Evolutionary conservation across 2,329 filamentous ascomycete genomes (phyloP), one percentile per base, ranked within the genome.

Genomic region (Emydomyces testavorans): DNA sequence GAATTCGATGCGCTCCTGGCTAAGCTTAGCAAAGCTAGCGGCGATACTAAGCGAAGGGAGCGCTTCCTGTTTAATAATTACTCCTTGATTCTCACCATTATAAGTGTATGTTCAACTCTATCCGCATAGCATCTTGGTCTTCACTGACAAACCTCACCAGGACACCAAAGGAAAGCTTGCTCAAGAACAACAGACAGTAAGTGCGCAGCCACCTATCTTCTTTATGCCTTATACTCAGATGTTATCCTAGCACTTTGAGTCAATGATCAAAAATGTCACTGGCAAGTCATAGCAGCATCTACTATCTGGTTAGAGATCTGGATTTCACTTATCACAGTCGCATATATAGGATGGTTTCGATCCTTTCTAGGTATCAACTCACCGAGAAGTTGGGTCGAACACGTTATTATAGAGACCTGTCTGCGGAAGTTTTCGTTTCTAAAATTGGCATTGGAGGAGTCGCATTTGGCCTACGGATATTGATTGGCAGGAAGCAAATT

Each of bases 41-140:
- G 74, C 1, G 90, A 94, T 59, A 75, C 78, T 53, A 78, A 86
- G 61, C 93, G 93, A 68, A 75, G 83, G 55, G 83, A 90, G 56
- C 74, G 92, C 37, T 96, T 96, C 61, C 65, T 98, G 58, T 92
- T 85, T 62, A 98, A 96, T 63, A 98, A 98, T 64, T 96, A 94
- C 65, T 93, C 86, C 46, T 72, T 98, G 54, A 78, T 98, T n/a
- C 73, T 87, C 58, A 95, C 92, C 8, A 95, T 98, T 53, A 84
- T 98, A 54, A 79, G 83, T 59, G 83, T 72, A 63, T 39, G 69
- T 61, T 6, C 21, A 13, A 5, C n/a, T 23, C 29, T 11, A 3
- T 31, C 18, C 5, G 2, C 35, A 26, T 37, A 4, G 7, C 35
- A 15, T 10, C 26, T 29, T 37, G 39, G 18, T n/a, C 13, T 8